Percentiles rank a stretch among this genome's conserved stretches.
Conservation (phyloP, 768 basidiomycete genomes). For the Leccinum disarticulatum region DNA sequence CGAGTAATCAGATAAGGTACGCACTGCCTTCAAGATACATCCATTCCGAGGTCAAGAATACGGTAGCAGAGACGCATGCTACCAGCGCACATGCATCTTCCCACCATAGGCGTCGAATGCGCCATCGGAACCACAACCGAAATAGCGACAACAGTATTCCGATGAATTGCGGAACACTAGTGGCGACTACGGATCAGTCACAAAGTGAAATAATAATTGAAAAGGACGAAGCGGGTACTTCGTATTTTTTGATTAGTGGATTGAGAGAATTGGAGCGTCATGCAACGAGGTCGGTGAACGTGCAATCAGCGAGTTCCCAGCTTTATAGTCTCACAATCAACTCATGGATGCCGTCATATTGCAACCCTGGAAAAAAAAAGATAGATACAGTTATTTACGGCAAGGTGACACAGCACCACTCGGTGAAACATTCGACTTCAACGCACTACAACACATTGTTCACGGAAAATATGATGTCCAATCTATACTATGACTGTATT, state of each 20-base stretch:
- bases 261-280: slow-evolving; percentile 15
- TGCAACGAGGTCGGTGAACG: background rate
- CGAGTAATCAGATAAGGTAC: slow-evolving; percentile 1
- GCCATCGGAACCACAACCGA: slow-evolving; percentile 19
- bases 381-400: too few species aligned
- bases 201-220: background rate
- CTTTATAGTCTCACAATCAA: slow-evolving; percentile 3
- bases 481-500: too few species aligned
- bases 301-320: background rate
- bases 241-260: slow-evolving; percentile 9
- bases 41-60: slow-evolving; percentile 14
- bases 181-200: slow-evolving; percentile 4
- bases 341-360: slow-evolving; percentile 1
- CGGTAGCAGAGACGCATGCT: slow-evolving; percentile 7
- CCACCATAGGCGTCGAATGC: slow-evolving; percentile 22
- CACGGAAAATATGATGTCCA: too few species aligned
- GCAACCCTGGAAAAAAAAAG: background rate
- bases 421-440: too few species aligned
- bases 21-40: slow-evolving; percentile 18
- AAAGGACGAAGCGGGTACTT: slow-evolving; percentile 3
- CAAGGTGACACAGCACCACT: too few species aligned
- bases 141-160: slow-evolving; percentile 17
- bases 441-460: too few species aligned
- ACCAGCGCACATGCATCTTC: slow-evolving; percentile 22
- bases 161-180: slow-evolving; percentile 10